Evolutionary conservation across 2,329 filamentous ascomycete species (phyloP).

Genomic region (Trichoderma guizhouense): DNA sequence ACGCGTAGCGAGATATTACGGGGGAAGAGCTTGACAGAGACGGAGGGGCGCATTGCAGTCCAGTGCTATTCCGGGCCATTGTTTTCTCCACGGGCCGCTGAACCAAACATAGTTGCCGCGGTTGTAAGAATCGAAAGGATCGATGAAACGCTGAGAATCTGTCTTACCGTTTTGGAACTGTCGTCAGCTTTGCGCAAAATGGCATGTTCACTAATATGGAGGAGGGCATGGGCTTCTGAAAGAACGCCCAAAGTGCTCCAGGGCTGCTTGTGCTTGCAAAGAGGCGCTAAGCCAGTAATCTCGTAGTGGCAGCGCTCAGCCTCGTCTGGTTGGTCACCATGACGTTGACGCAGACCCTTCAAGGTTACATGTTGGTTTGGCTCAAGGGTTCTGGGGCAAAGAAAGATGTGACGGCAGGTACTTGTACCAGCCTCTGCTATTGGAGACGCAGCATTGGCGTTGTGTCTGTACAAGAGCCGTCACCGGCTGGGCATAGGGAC

Average conservation of each 20-base stretch:
- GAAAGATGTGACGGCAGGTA: not conserved
- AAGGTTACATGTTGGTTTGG: not conserved
- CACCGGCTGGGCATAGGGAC: not conserved
- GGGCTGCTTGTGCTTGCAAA: not conserved
- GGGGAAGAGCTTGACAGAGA: not conserved
- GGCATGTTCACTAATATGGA: not conserved
- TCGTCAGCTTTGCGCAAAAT: not conserved
- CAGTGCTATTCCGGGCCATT: not conserved
- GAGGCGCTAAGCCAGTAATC: not conserved
- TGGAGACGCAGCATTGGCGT: not conserved
- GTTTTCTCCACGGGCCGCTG: not conserved
- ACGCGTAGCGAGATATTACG: not conserved
- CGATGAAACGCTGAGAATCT: not conserved
- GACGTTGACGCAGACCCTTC: conserved; percentile 2
- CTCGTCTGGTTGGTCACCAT: conserved; percentile 11
- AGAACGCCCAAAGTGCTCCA: not conserved
- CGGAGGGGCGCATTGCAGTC: not conserved
- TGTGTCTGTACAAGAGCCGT: not conserved
- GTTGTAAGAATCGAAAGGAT: not conserved
- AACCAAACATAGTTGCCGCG: not conserved
- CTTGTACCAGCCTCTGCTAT: not conserved
- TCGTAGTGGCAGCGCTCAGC: not conserved
- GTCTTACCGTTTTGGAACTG: not conserved
- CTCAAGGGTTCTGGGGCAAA: not conserved
- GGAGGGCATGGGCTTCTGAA: not conserved